A percentile compares a stretch with the other conserved stretches of the same genome.
Evolutionary conservation across 306 rosid genomes (phyloP).

Genomic region (Fragaria iinumae): DNA sequence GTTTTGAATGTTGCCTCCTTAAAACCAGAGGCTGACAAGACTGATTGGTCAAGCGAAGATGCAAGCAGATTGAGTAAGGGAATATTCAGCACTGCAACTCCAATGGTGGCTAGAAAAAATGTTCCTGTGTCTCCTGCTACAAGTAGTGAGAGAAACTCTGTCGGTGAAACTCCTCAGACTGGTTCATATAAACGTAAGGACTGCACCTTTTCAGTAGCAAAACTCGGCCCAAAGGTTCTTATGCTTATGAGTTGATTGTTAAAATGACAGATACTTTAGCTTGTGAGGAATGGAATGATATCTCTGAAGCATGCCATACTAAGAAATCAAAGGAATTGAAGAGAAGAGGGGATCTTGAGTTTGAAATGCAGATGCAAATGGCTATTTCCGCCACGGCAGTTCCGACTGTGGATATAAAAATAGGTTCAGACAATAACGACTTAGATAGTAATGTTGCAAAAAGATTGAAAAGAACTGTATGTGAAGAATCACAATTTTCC

Average conservation of each 20-base stretch:
- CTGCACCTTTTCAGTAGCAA: slow-evolving; percentile 25
- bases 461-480: slow-evolving; percentile 48
- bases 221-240: slow-evolving; percentile 30
- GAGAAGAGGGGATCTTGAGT: slow-evolving; percentile 92
- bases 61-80: slow-evolving; percentile 49
- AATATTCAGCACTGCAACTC: slow-evolving; percentile 61
- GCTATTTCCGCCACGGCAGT: slow-evolving; percentile 73
- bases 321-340: slow-evolving; percentile 44
- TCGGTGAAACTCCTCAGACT: slow-evolving; percentile 41
- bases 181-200: slow-evolving; percentile 40
- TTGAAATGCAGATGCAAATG: slow-evolving; percentile 84
- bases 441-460: slow-evolving; percentile 37
- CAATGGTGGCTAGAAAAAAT: slow-evolving; percentile 67
- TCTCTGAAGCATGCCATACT: slow-evolving; percentile 27
- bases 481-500: slow-evolving; percentile 48
- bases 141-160: slow-evolving; percentile 37
- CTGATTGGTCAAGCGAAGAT: slow-evolving; percentile 38
- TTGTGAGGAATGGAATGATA: slow-evolving; percentile 36
- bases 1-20: slow-evolving; percentile 87
- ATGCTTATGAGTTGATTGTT: slow-evolving; percentile 31
- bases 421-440: slow-evolving; percentile 27
- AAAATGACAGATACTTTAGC: slow-evolving; percentile 29
- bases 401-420: slow-evolving; percentile 34
- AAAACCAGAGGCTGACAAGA: slow-evolving; percentile 61
- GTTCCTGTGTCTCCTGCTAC: slow-evolving; percentile 34